phyloP scores from a whole-genome alignment of 768 basidiomycete species.

The Tubosaeta brunneosetosa region DNA sequence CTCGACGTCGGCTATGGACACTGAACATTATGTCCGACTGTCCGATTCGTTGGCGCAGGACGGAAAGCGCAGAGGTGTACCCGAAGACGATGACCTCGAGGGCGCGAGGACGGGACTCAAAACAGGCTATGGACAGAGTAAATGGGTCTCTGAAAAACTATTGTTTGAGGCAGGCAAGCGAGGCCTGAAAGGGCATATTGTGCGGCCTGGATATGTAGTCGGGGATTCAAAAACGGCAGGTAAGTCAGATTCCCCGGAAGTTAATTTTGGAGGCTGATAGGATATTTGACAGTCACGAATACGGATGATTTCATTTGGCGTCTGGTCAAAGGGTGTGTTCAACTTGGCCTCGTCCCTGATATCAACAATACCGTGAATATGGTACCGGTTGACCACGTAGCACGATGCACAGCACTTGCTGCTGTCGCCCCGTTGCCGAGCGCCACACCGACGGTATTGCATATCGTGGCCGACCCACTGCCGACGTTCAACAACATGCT shows the following conservation, averaged over 20 bases:
- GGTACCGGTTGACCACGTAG: conserved; percentile 97
- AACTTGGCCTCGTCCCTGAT: conserved; percentile 93
- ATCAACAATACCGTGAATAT: conserved; percentile 99
- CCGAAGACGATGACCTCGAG: conserved; percentile 86
- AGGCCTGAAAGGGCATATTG: conserved; percentile 78
- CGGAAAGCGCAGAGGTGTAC: conserved; percentile 58
- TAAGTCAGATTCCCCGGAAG: conserved; percentile 32
- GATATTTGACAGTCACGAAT: conserved; percentile 69
- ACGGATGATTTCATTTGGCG: conserved; percentile 99
- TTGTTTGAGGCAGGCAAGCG: conserved; percentile 86
- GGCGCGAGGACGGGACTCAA: conserved; percentile 70
- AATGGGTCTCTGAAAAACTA: conserved; percentile 97
- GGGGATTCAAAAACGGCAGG: conserved; percentile 87
- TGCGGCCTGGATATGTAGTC: conserved; percentile 94
- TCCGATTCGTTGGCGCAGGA: conserved; percentile 60
- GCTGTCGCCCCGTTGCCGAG: conserved; percentile 54
- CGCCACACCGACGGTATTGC: conserved; percentile 57
- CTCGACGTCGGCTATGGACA: conserved; percentile 92
- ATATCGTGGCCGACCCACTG: conserved; percentile 81
- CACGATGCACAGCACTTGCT: conserved; percentile 72
- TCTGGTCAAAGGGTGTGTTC: conserved; percentile 95
- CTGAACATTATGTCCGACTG: conserved; percentile 82
- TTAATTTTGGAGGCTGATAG: conserved; percentile 1
- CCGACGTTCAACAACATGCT: conserved; percentile 89
- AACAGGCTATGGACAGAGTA: conserved; percentile 94